These are phyloP conservation scores for Evernia prunastri DNA, from an alignment of 495 filamentous ascomycete genomes.

Conservation along the genomic window DNA sequence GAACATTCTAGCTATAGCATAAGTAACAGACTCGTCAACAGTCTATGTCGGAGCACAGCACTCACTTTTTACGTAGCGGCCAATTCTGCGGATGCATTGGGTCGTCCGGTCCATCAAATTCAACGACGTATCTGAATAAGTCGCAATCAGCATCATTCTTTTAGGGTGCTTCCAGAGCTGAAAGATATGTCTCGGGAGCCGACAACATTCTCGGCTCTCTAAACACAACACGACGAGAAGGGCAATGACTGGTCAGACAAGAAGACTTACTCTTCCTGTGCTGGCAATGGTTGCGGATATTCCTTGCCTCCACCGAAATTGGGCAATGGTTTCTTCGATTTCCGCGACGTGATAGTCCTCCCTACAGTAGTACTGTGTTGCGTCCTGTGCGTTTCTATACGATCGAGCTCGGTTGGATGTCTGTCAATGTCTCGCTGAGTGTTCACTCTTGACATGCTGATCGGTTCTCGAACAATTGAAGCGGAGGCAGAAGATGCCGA, in stretches of 20 bases:
- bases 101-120: slow-evolving; percentile 74
- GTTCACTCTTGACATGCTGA: slow-evolving; percentile 49
- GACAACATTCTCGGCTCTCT: no score
- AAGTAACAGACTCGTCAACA: not conserved
- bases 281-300: slow-evolving; percentile 66
- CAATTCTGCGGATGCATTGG: slow-evolving; percentile 81
- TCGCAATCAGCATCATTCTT: no score
- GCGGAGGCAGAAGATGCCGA: slow-evolving; percentile 27
- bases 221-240: no score
- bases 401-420: slow-evolving; percentile 65
- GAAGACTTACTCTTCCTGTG: slow-evolving; percentile 68
- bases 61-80: slow-evolving; percentile 68
- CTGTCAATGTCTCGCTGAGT: slow-evolving; percentile 64
- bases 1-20: slow-evolving; percentile 36
- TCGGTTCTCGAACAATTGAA: slow-evolving; percentile 25
- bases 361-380: slow-evolving; percentile 76
- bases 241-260: no score
- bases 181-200: no score
- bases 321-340: slow-evolving; percentile 51
- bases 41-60: slow-evolving; percentile 4
- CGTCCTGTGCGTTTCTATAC: slow-evolving; percentile 66
- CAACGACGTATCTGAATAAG: slow-evolving; percentile 88
- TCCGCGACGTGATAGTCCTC: slow-evolving; percentile 43
- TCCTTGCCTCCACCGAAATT: slow-evolving; percentile 67
- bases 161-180: no score